phyloP scores from a whole-genome alignment of 805 yeast species.

The Torulaspora maleeae region DNA sequence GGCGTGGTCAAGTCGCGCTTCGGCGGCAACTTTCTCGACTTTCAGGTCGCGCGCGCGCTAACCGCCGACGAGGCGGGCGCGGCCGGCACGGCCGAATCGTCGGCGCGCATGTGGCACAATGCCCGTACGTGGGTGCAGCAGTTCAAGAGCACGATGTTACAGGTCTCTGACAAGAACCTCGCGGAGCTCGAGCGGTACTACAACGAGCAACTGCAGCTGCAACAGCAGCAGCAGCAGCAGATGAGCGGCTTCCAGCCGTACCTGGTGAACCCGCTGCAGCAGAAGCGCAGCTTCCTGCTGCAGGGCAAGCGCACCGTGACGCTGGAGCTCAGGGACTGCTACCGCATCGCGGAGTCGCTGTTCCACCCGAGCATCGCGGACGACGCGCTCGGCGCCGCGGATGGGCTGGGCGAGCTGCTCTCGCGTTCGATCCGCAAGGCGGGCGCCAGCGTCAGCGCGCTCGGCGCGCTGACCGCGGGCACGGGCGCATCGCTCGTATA shows the following conservation, averaged over 20 bases:
- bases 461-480: conserved; percentile 17
- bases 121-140: conserved; percentile 32
- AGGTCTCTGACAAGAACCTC: conserved; percentile 28
- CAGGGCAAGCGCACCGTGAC: conserved; percentile 21
- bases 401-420: conserved; percentile 30
- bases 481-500: conserved; percentile 16
- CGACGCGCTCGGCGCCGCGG: conserved; percentile 17
- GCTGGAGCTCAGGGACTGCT: conserved; percentile 26
- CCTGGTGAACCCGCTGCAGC: conserved; percentile 20
- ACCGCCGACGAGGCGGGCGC: conserved; percentile 1
- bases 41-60: conserved; percentile 41
- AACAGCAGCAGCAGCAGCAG: conserved; percentile 19
- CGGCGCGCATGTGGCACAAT: conserved; percentile 25
- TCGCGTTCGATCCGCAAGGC: conserved; percentile 28
- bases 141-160: conserved; percentile 31
- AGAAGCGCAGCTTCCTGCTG: conserved; percentile 22
- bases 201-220: conserved; percentile 25
- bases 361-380: conserved; percentile 28
- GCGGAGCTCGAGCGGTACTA: conserved; percentile 24
- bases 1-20: conserved; percentile 62
- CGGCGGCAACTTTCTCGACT: conserved; percentile 81
- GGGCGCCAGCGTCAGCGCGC: conserved; percentile 23
- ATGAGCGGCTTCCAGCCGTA: conserved; percentile 12
- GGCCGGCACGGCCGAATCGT: too few species aligned
- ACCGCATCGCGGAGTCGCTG: conserved; percentile 25